Evolutionary conservation across 768 basidiomycete genomes (phyloP), one percentile per base, ranked within the genome.

Genomic region (Amanita muscaria): DNA sequence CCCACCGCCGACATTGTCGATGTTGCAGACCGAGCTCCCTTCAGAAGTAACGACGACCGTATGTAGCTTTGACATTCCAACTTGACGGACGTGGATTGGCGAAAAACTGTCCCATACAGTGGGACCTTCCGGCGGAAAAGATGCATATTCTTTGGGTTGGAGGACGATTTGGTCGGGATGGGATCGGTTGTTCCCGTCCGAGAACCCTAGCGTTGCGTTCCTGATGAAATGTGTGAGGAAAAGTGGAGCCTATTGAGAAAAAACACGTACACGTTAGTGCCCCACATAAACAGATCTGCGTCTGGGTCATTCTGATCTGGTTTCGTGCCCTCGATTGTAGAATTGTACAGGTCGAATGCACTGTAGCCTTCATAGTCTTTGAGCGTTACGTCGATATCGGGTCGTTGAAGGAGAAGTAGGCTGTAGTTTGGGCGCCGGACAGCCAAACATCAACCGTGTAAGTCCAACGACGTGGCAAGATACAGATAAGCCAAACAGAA

Each of bases 321-420:
- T 47, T 79, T 78, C 3, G 86, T 87, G 22, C 76, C 84, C 56
- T 76, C 70, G 49, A 94, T 65, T 0, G 91, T 94, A 3, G 86
- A 84, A 58, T 97, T 97, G 64, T 90, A 96, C 25, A 98, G 64
- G 57, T 98, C 93, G 49, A 90, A 90, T 0, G 91, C 80, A 0
- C 89, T 90, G 60, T 93, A 85, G 0, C 88, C 94, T 53, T 97
- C 94, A 22, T 68, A 56, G 56, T 97, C 94, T 58, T 89, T 90
- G 47, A 86, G 51, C 4, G 72, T 64, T 0, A 68, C 62, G 58
- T 96, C 88, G 18, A 77, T 77, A 54, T 94, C 90, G 16, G 72
- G 55, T 30, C 80, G 77, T 54, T 83, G 78, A 42, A 96, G 64
- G 5, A 98, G 73, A 27, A 92, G 68, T 36, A 88, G 64, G 3